phyloP scores from a whole-genome alignment of 2,329 filamentous ascomycete species.

The Penicillium fuscoglaucum region DNA sequence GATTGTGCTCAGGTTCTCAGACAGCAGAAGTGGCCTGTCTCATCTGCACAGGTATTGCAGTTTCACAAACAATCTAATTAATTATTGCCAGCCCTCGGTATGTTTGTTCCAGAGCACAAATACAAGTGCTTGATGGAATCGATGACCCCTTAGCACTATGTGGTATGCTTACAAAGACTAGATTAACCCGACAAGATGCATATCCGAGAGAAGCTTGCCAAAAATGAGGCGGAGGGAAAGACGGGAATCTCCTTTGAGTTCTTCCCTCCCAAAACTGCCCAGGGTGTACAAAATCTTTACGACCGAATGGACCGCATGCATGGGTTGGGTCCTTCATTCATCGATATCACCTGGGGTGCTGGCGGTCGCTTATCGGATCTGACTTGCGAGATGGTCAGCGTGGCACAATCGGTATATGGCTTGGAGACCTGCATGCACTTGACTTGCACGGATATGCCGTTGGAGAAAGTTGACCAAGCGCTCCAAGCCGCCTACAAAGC shows the following conservation, averaged over 20 bases:
- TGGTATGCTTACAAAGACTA: slow-evolving; percentile 10
- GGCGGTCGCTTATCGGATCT: slow-evolving; percentile 87
- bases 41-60: slow-evolving; percentile 14
- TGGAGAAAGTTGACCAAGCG: slow-evolving; percentile 85
- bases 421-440: slow-evolving; percentile 99
- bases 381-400: slow-evolving; percentile 96
- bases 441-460: slow-evolving; percentile 97
- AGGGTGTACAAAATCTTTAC: slow-evolving; percentile 97
- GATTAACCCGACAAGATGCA: slow-evolving; percentile 67
- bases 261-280: slow-evolving; percentile 89
- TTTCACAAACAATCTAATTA: slow-evolving; percentile 10
- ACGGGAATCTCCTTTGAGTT: slow-evolving; percentile 99
- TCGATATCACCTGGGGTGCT: slow-evolving; percentile 98
- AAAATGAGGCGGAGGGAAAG: slow-evolving; percentile 73
- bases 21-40: slow-evolving; percentile 13
- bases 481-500: slow-evolving; percentile 86
- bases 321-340: slow-evolving; percentile 87
- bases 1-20: slow-evolving; percentile 1
- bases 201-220: slow-evolving; percentile 85
- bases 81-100: slow-evolving; percentile 2
- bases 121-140: neutral
- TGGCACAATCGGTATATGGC: slow-evolving; percentile 91
- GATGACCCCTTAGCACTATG: neutral
- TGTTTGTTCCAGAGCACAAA: neutral
- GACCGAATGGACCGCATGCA: slow-evolving; percentile 99